phyloP scores from a whole-genome alignment of 768 basidiomycete species.

The Russula brevipes region DNA sequence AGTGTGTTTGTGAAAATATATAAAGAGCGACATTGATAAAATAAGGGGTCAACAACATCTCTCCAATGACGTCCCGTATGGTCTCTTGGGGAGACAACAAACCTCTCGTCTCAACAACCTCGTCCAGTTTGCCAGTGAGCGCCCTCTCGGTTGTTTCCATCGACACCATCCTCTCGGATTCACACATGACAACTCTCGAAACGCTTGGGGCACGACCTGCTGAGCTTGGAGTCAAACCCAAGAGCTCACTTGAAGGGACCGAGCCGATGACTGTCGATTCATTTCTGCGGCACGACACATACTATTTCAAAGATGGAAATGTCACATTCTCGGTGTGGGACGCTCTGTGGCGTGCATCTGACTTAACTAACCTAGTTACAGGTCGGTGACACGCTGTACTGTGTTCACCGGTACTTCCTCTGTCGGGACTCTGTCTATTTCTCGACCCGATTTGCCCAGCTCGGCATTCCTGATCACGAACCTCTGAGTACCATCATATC shows the following conservation, averaged over 20 bases:
- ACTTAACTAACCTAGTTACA: neutral
- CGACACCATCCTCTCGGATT: neutral
- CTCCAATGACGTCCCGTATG: too few species aligned
- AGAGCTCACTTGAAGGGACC: too few species aligned
- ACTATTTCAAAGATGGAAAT: constrained; percentile 20
- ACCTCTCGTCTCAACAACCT: neutral
- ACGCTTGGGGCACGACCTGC: neutral
- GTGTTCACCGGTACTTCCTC: constrained; percentile 20
- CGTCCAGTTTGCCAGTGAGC: neutral
- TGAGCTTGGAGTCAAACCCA: neutral
- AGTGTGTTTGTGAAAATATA: too few species aligned
- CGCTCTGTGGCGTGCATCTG: neutral
- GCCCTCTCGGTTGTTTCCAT: neutral
- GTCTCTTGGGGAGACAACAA: neutral
- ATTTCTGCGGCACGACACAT: constrained; percentile 8
- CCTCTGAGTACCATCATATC: neutral
- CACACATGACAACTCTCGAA: neutral
- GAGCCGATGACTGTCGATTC: neutral
- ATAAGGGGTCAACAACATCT: too few species aligned
- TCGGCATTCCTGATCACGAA: constrained; percentile 6
- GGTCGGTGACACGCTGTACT: constrained; percentile 11
- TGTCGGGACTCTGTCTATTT: constrained; percentile 16
- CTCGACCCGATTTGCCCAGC: constrained; percentile 1
- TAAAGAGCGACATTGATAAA: too few species aligned
- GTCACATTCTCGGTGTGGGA: constrained; percentile 17